phyloP scores from a whole-genome alignment of 1,284 basidiomycete genomes.

The Boletus sp. region DNA sequence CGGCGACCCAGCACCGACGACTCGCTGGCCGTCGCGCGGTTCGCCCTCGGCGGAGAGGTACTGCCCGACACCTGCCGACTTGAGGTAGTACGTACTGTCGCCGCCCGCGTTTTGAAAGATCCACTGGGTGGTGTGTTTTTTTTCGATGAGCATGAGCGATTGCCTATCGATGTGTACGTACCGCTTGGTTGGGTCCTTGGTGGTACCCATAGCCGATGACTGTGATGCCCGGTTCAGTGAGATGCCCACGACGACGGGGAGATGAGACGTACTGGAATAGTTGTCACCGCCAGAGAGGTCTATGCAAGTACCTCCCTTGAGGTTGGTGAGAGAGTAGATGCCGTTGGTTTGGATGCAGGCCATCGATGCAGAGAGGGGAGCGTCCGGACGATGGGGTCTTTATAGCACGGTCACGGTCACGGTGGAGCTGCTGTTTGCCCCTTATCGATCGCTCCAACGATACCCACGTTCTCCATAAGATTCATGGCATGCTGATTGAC shows the following conservation, averaged over 20 bases:
- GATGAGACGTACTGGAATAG: slow-evolving; percentile 39
- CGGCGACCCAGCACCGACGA: slow-evolving; percentile 35
- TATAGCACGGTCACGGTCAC: too few relatives aligned
- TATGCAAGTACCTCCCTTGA: slow-evolving; percentile 44
- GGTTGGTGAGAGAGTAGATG: slow-evolving; percentile 48
- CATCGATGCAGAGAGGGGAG: slow-evolving; percentile 13
- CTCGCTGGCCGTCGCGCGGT: slow-evolving; percentile 19
- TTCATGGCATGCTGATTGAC: slow-evolving; percentile 10
- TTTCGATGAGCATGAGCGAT: too few relatives aligned
- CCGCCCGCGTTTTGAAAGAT: slow-evolving; percentile 37
- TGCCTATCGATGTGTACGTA: too few relatives aligned
- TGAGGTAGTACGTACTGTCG: slow-evolving; percentile 37
- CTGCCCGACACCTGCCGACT: slow-evolving; percentile 34
- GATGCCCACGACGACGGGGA: too few relatives aligned
- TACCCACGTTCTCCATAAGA: too few relatives aligned
- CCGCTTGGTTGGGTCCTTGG: slow-evolving; percentile 2
- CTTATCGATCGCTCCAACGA: too few relatives aligned
- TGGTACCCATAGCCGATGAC: slow-evolving; percentile 45
- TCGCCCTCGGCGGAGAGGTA: slow-evolving; percentile 40
- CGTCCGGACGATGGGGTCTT: background rate
- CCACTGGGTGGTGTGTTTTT: too few relatives aligned
- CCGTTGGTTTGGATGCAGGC: slow-evolving; percentile 15
- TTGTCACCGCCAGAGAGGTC: slow-evolving; percentile 54
- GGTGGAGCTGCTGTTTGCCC: too few relatives aligned
- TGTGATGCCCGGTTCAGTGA: slow-evolving; percentile 16